A percentile compares a stretch with the other conserved stretches of the same genome.
These are phyloP conservation scores for Globisporangium iwayamae DNA, from an alignment of 352 stramenopile genomes.

Conservation along the genomic window DNA sequence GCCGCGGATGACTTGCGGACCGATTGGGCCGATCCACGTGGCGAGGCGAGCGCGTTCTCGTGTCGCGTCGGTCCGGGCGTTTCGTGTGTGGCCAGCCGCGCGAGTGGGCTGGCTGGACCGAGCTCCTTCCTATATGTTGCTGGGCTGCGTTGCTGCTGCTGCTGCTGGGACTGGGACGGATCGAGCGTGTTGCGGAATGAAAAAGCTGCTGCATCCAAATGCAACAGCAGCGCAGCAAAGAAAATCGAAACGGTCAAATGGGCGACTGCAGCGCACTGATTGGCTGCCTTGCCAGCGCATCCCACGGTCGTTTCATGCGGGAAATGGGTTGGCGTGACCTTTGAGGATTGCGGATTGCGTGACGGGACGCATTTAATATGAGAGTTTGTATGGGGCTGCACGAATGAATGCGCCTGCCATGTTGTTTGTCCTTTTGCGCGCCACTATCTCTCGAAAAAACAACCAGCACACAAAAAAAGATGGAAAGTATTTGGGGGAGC, in stretches of 20 bases:
- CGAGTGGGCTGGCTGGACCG: not conserved
- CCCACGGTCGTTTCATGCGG: conserved; percentile 6
- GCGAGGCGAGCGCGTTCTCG: not conserved
- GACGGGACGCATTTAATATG: conserved; percentile 1
- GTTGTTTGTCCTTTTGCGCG: not conserved
- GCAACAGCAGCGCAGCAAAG: conserved; percentile 3
- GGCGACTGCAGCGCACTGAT: conserved; percentile 10
- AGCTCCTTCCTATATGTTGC: too few relatives aligned
- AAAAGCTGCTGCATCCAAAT: not conserved
- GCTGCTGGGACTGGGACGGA: too few relatives aligned
- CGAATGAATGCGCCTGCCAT: too few relatives aligned
- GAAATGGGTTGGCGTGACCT: conserved; percentile 5
- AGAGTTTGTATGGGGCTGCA: not conserved
- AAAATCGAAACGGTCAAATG: conserved; percentile 19
- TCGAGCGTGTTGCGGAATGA: not conserved
- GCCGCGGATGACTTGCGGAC: not conserved
- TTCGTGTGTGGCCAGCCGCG: not conserved
- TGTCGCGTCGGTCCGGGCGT: not conserved
- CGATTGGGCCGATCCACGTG: not conserved
- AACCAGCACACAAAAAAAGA: too few relatives aligned
- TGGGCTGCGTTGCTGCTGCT: too few relatives aligned
- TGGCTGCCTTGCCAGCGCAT: conserved; percentile 2
- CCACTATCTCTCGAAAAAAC: not conserved
- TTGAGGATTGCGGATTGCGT: not conserved
- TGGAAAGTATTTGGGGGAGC: too few relatives aligned